Conservation (phyloP, 2,329 filamentous ascomycete species). For the Xylariales sp. region DNA sequence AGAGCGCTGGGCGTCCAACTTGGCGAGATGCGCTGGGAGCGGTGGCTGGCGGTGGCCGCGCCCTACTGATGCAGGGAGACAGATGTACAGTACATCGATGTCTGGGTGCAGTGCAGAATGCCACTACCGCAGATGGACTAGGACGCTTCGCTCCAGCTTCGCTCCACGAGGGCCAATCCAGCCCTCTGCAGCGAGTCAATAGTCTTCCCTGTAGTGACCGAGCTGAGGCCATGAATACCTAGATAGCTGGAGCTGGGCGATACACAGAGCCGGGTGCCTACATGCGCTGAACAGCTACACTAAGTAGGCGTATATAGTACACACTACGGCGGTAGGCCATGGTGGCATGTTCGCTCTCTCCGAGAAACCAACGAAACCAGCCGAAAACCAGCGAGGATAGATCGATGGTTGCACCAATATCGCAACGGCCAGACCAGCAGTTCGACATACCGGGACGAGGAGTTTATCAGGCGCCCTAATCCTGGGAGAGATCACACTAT, state of each 20-base stretch:
- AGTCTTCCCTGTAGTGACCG: constrained; percentile 13
- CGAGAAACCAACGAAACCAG: constrained; percentile 7
- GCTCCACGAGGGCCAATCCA: constrained; percentile 24
- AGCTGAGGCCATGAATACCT: constrained; percentile 27
- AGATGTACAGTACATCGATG: constrained; percentile 20
- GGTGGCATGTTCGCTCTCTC: constrained; percentile 13
- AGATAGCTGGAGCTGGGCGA: neutral
- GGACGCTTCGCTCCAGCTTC: too few species aligned
- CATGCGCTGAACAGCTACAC: neutral
- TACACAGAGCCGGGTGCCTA: neutral
- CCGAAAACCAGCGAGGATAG: neutral
- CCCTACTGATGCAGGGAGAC: neutral
- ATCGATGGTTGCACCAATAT: constrained; percentile 20
- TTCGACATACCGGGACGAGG: neutral
- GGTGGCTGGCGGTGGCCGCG: constrained; percentile 28
- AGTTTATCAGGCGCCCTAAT: neutral
- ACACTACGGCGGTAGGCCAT: neutral
- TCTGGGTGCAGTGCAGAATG: too few species aligned
- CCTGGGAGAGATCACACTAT: neutral
- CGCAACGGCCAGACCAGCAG: constrained; percentile 19
- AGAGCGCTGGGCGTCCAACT: constrained; percentile 25
- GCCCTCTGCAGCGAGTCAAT: constrained; percentile 31
- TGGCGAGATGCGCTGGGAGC: constrained; percentile 26
- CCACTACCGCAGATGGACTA: too few species aligned
- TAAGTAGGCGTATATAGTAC: neutral